These are phyloP conservation scores for Leishmania braziliensis DNA, from an alignment of 208 protist species.

Conservation along the genomic window DNA sequence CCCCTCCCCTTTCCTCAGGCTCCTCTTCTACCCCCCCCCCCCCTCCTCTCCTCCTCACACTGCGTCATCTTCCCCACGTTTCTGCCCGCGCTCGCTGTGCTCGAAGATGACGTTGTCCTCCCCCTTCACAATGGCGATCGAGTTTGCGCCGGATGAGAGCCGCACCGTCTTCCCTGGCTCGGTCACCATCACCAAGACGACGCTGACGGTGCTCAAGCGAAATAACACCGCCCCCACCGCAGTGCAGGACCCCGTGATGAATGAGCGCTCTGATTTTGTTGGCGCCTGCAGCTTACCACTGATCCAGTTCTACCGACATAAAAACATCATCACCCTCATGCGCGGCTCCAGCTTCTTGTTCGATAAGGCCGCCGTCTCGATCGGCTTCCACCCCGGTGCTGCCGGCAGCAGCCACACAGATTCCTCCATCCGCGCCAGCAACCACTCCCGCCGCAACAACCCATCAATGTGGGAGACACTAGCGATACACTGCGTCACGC, in stretches of 20 bases:
- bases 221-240: conserved; percentile 6
- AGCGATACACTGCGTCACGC: conserved; percentile 45
- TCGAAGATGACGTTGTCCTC: conserved; percentile 6
- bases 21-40: too few relatives aligned
- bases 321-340: conserved; percentile 48
- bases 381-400: conserved; percentile 15
- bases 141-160: conserved; percentile 56
- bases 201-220: conserved; percentile 57
- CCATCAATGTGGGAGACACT: conserved; percentile 59
- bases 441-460: conserved; percentile 26
- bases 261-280: conserved; percentile 56
- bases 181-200: conserved; percentile 63
- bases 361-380: conserved; percentile 60
- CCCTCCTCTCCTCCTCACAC: too few relatives aligned
- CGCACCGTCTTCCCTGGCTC: conserved; percentile 38
- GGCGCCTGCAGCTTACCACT: conserved; percentile 71
- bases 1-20: too few relatives aligned
- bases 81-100: background rate
- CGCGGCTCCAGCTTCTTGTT: conserved; percentile 61
- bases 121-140: conserved; percentile 43
- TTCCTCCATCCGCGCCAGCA: conserved; percentile 25
- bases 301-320: conserved; percentile 61
- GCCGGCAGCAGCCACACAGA: background rate
- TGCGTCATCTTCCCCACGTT: too few relatives aligned
- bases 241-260: conserved; percentile 19